Conservation (phyloP, 805 yeast species). For the Saturnispora bothae region DNA sequence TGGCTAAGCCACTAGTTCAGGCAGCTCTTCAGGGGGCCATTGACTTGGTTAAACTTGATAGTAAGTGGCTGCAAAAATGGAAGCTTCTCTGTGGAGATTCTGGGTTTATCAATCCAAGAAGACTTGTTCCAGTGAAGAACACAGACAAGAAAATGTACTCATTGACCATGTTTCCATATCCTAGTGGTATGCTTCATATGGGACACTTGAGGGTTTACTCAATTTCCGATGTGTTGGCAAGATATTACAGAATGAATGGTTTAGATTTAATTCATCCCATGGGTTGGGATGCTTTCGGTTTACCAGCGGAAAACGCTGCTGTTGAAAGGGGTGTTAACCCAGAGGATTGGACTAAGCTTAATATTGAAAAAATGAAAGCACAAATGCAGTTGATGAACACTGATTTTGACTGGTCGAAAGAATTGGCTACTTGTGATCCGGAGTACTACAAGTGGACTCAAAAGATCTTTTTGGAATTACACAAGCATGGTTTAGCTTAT, state of each 20-base stretch:
- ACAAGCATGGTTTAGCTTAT: conserved; percentile 74
- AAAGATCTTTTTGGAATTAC: conserved; percentile 62
- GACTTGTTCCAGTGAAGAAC: conserved; percentile 11
- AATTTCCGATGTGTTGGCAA: conserved; percentile 71
- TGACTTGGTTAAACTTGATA: conserved; percentile 30
- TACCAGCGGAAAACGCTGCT: conserved; percentile 98
- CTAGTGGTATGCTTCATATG: conserved; percentile 86
- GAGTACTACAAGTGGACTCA: conserved; percentile 93
- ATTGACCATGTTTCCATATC: conserved; percentile 90
- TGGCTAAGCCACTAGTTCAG: conserved; percentile 6
- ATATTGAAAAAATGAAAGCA: conserved; percentile 75
- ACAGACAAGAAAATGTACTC: conserved; percentile 38
- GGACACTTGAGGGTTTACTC: conserved; percentile 93
- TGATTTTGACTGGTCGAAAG: conserved; percentile 90
- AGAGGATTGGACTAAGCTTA: conserved; percentile 67
- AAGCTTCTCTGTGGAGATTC: conserved; percentile 17
- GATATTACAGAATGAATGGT: conserved; percentile 72
- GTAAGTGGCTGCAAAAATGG: conserved; percentile 48
- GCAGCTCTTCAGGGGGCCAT: conserved; percentile 11
- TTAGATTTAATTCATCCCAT: conserved; percentile 81
- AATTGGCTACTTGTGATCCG: conserved; percentile 74
- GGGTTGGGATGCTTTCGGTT: conserved; percentile 99
- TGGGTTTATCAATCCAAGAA: conserved; percentile 23
- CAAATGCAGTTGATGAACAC: conserved; percentile 74
- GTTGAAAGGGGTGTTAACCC: conserved; percentile 76